phyloP scores from a whole-genome alignment of 2,329 filamentous ascomycete species.

The Paecilomyces sp. region DNA sequence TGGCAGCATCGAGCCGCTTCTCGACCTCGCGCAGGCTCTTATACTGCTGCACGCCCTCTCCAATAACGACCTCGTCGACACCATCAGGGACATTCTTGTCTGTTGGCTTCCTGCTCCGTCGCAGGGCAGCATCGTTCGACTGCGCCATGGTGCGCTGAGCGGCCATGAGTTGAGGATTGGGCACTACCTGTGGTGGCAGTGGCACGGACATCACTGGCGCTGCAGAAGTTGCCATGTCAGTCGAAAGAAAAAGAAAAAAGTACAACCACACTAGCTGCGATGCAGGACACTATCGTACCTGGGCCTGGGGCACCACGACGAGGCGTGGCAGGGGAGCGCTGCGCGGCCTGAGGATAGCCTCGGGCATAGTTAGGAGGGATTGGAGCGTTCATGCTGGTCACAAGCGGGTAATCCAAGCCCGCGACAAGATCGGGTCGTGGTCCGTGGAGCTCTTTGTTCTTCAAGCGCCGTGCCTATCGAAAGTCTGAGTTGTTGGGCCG shows the following conservation, averaged over 20 bases:
- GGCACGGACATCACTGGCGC: slow-evolving; percentile 27
- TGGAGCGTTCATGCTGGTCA: slow-evolving; percentile 27
- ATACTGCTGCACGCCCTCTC: slow-evolving; percentile 76
- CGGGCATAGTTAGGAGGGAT: slow-evolving; percentile 37
- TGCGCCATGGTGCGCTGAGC: slow-evolving; percentile 29
- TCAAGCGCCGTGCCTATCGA: not conserved
- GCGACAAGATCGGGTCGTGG: not conserved
- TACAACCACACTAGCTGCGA: not conserved
- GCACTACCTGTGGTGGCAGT: slow-evolving; percentile 27
- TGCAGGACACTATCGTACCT: slow-evolving; percentile 17
- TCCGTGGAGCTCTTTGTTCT: not conserved
- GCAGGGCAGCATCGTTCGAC: slow-evolving; percentile 52
- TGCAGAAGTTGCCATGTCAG: slow-evolving; percentile 9
- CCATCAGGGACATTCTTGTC: slow-evolving; percentile 93
- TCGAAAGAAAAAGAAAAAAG: slow-evolving; percentile 9
- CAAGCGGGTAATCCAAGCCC: slow-evolving; percentile 5
- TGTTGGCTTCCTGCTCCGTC: slow-evolving; percentile 80
- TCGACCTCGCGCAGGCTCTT: slow-evolving; percentile 78
- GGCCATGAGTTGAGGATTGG: slow-evolving; percentile 30
- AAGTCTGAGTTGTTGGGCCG: not conserved
- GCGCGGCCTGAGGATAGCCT: slow-evolving; percentile 31
- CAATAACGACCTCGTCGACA: slow-evolving; percentile 73
- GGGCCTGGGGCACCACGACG: slow-evolving; percentile 31
- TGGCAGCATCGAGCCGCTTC: slow-evolving; percentile 79
- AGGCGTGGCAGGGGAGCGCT: slow-evolving; percentile 36